phyloP scores from a whole-genome alignment of 2,329 filamentous ascomycete genomes.

The Fusarium zealandicum region DNA sequence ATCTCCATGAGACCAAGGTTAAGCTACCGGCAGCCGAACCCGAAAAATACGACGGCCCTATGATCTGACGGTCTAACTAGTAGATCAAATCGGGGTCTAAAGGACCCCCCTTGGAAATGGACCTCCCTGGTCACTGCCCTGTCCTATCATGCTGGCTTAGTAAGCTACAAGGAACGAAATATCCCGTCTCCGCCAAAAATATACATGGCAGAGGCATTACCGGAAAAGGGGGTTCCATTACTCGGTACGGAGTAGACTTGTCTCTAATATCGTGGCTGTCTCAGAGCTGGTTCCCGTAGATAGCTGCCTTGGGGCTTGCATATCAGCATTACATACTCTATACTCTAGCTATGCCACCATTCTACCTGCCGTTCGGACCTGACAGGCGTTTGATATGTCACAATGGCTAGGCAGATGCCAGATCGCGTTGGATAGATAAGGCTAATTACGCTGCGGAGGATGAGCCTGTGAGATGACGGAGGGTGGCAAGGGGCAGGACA shows the following conservation, averaged over 20 bases:
- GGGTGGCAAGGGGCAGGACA: neutral
- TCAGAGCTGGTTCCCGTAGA: neutral
- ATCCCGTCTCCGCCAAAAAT: too few species aligned
- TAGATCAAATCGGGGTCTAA: too few species aligned
- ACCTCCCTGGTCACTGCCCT: too few species aligned
- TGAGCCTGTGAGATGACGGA: neutral
- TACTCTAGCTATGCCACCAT: too few species aligned
- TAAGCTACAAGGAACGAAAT: too few species aligned
- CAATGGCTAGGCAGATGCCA: constrained; percentile 1
- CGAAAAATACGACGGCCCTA: constrained; percentile 37
- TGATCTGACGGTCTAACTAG: constrained; percentile 1
- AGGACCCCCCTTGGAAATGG: too few species aligned
- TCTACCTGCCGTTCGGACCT: neutral
- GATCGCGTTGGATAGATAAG: constrained; percentile 2
- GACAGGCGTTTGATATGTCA: neutral
- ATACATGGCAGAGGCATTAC: too few species aligned
- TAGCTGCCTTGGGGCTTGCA: constrained; percentile 32
- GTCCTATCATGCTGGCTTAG: too few species aligned
- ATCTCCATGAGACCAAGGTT: constrained; percentile 14
- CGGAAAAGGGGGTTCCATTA: too few species aligned
- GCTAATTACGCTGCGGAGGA: neutral
- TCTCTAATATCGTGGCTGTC: too few species aligned
- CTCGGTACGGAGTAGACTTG: too few species aligned
- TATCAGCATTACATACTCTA: neutral
- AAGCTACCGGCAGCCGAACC: constrained; percentile 36